These are phyloP conservation scores for Arctostaphylos glauca DNA, from an alignment of 148 eudicot species.

Conservation along the genomic window DNA sequence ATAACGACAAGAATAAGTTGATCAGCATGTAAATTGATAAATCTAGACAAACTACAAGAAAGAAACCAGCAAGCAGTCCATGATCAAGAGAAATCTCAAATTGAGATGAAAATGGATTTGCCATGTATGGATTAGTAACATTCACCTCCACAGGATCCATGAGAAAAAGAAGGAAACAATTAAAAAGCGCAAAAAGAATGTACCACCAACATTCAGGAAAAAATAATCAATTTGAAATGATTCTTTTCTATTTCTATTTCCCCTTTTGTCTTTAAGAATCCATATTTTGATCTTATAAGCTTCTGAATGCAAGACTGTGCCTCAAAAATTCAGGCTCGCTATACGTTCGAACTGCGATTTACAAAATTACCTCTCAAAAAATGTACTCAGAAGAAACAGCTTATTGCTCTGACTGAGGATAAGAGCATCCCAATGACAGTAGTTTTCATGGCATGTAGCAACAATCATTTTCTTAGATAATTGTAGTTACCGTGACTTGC, in stretches of 20 bases:
- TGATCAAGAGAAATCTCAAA: not conserved
- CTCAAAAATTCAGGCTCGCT: slow-evolving; percentile 11
- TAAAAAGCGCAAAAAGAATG: not conserved
- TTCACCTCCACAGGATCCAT: not conserved
- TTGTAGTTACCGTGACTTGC: not conserved
- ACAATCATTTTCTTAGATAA: not conserved
- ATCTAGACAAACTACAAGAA: not conserved
- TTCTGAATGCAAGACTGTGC: slow-evolving; percentile 13
- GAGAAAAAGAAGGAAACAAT: not conserved
- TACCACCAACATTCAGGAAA: not conserved
- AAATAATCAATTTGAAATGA: slow-evolving; percentile 12
- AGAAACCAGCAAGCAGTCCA: not conserved
- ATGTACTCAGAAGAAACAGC: slow-evolving; percentile 1
- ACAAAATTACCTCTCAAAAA: slow-evolving; percentile 2
- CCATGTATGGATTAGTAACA: not conserved
- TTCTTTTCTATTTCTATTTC: slow-evolving; percentile 5
- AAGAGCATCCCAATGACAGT: not conserved
- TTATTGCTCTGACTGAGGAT: slow-evolving; percentile 7
- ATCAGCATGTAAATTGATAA: not conserved
- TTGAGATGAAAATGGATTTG: not conserved
- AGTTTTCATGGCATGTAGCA: not conserved
- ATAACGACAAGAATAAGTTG: not conserved
- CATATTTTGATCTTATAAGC: not conserved
- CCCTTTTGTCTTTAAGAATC: not conserved
- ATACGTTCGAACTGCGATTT: not conserved